These are phyloP conservation scores for Penicillium ucsense DNA, from an alignment of 495 filamentous ascomycete genomes.

Conservation along the genomic window DNA sequence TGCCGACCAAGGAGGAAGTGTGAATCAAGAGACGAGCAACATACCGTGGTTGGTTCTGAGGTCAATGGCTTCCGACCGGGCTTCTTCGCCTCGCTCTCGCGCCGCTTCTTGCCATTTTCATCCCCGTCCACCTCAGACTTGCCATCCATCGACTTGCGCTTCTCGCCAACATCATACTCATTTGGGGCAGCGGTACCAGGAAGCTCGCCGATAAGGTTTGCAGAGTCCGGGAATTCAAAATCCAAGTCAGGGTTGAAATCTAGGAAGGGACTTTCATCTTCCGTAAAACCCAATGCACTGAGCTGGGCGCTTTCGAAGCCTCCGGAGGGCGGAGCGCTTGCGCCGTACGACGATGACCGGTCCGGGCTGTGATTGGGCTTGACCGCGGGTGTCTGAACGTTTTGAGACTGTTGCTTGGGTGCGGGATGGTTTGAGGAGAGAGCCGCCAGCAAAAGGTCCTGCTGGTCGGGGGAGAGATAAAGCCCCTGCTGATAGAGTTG, in stretches of 20 bases:
- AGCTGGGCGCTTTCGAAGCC: constrained; percentile 40
- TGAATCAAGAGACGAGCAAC: constrained; percentile 17
- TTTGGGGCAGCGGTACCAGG: constrained; percentile 49
- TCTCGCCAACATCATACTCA: constrained; percentile 48
- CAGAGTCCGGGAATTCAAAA: constrained; percentile 50
- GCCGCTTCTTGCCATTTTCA: constrained; percentile 62
- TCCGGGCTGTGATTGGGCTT: constrained; percentile 26
- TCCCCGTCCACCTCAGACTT: constrained; percentile 60
- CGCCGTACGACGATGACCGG: constrained; percentile 22
- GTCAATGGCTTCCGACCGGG: constrained; percentile 93
- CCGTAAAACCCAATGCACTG: constrained; percentile 36
- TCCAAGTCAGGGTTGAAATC: constrained; percentile 73
- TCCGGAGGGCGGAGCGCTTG: constrained; percentile 40
- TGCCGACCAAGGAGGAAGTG: neutral
- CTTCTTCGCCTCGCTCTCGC: constrained; percentile 83
- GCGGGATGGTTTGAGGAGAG: constrained; percentile 64
- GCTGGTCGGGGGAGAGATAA: constrained; percentile 75
- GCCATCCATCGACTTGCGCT: constrained; percentile 72
- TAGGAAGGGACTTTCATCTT: constrained; percentile 70
- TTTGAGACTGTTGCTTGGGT: constrained; percentile 12
- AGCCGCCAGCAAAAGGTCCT: constrained; percentile 79
- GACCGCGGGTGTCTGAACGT: constrained; percentile 16
- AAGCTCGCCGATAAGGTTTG: constrained; percentile 67
- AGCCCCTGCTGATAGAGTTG: constrained; percentile 35
- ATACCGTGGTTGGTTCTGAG: constrained; percentile 89